Percentiles rank a stretch among this genome's conserved stretches.
phyloP scores from a whole-genome alignment of 169 alveolate genomes.

The Babesia sp. region DNA sequence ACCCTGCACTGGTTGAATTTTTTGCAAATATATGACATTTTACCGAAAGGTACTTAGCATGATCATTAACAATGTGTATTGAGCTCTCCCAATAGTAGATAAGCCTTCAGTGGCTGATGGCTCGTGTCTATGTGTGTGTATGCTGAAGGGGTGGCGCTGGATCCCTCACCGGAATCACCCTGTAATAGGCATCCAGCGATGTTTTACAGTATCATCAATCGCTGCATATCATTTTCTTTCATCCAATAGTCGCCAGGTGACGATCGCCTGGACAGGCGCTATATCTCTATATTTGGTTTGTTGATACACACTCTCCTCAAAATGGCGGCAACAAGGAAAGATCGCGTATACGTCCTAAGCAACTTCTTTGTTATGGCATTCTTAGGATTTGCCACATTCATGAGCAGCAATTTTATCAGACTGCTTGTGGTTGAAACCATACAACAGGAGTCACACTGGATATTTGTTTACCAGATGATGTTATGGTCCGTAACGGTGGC shows the following conservation, averaged over 20 bases:
- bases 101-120: background rate
- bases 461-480: slow-evolving; percentile 20
- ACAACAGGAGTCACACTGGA: slow-evolving; percentile 27
- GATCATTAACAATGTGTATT: too few species aligned
- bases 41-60: too few species aligned
- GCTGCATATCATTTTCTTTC: too few species aligned
- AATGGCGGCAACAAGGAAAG: slow-evolving; percentile 31
- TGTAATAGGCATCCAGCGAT: too few species aligned
- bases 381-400: slow-evolving; percentile 38
- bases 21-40: too few species aligned
- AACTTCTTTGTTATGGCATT: slow-evolving; percentile 23
- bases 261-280: too few species aligned
- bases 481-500: slow-evolving; percentile 10
- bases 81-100: background rate
- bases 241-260: too few species aligned
- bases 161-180: background rate
- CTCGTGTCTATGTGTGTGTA: background rate
- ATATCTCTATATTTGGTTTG: too few species aligned
- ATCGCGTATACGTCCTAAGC: slow-evolving; percentile 34
- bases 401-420: slow-evolving; percentile 54
- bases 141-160: background rate
- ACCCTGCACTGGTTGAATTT: too few species aligned
- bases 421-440: slow-evolving; percentile 31
- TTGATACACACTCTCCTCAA: too few species aligned
- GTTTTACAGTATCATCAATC: too few species aligned